Evolutionary conservation across 1,139 yeast species (phyloP).

Genomic region (Yamadazyma jaroonii): DNA sequence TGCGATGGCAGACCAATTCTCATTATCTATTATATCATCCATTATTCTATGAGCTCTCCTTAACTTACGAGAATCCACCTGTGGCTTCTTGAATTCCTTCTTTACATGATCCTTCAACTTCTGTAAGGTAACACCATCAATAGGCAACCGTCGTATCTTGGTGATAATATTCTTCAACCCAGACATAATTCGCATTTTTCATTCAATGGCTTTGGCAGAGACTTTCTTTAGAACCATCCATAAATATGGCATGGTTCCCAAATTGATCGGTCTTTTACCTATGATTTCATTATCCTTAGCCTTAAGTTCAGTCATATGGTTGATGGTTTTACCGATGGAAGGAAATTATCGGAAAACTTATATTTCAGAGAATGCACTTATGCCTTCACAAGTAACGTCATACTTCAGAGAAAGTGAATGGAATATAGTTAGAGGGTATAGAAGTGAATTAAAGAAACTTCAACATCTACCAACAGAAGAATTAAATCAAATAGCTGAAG

Average conservation of each 20-base stretch:
- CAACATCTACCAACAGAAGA: conserved; percentile 27
- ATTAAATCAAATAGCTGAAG: conserved; percentile 45
- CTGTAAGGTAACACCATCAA: conserved; percentile 17
- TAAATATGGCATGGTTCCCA: conserved; percentile 59
- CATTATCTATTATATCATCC: conserved; percentile 28
- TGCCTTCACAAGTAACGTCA: conserved; percentile 94
- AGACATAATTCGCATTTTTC: conserved; percentile 1
- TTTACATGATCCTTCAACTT: conserved; percentile 5
- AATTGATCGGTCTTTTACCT: conserved; percentile 57
- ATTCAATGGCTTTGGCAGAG: conserved; percentile 58
- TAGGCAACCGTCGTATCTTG: conserved; percentile 25
- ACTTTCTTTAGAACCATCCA: conserved; percentile 50
- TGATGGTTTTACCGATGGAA: conserved; percentile 68
- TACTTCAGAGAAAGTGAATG: conserved; percentile 94
- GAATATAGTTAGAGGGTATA: conserved; percentile 85
- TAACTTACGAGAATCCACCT: background rate
- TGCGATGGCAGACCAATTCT: conserved; percentile 24
- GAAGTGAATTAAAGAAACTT: conserved; percentile 53
- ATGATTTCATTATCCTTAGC: conserved; percentile 59
- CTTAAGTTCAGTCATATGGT: conserved; percentile 62
- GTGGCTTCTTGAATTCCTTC: conserved; percentile 6
- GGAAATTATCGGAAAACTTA: conserved; percentile 84
- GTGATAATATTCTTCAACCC: conserved; percentile 14
- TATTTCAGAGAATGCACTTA: conserved; percentile 91
- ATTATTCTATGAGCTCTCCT: conserved; percentile 10